Evolutionary conservation across 768 basidiomycete species (phyloP).

Genomic region (Lactifluus rugatus): DNA sequence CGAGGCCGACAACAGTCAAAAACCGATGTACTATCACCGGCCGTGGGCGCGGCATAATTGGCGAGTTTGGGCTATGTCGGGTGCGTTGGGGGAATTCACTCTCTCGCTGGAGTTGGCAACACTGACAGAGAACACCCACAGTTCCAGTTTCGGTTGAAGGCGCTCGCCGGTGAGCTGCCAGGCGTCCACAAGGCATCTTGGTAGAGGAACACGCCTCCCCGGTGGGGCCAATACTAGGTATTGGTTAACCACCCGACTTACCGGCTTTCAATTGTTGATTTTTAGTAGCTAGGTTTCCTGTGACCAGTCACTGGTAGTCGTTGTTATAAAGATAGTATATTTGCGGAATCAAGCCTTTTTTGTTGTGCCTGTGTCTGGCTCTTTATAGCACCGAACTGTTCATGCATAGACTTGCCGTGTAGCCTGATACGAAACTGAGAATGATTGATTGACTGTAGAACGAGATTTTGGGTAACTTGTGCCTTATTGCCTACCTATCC

Average conservation of each 20-base stretch:
- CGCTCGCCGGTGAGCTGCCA: slow-evolving; percentile 68
- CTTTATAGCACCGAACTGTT: not conserved
- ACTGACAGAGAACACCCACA: slow-evolving; percentile 24
- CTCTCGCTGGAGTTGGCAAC: not conserved
- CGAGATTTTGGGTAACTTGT: not conserved
- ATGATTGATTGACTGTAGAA: not conserved
- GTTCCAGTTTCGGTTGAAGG: slow-evolving; percentile 89
- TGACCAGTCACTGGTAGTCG: not conserved
- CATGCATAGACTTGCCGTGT: not conserved
- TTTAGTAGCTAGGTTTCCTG: not conserved
- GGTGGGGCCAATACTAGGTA: not conserved
- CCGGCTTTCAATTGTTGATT: not conserved
- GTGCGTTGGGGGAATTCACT: slow-evolving; percentile 32
- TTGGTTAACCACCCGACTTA: not conserved
- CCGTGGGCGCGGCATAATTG: slow-evolving; percentile 77
- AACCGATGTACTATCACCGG: slow-evolving; percentile 84
- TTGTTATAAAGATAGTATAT: not conserved
- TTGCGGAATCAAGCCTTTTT: not conserved
- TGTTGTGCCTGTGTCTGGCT: not conserved
- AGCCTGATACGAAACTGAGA: not conserved
- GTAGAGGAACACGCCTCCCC: slow-evolving; percentile 33
- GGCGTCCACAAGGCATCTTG: slow-evolving; percentile 91
- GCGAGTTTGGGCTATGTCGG: slow-evolving; percentile 79
- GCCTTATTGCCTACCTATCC: not conserved
- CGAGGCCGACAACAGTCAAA: slow-evolving; percentile 80